Evolutionary conservation across 345 rosid species (phyloP).

Genomic region (Arabidopsis arenosa): DNA sequence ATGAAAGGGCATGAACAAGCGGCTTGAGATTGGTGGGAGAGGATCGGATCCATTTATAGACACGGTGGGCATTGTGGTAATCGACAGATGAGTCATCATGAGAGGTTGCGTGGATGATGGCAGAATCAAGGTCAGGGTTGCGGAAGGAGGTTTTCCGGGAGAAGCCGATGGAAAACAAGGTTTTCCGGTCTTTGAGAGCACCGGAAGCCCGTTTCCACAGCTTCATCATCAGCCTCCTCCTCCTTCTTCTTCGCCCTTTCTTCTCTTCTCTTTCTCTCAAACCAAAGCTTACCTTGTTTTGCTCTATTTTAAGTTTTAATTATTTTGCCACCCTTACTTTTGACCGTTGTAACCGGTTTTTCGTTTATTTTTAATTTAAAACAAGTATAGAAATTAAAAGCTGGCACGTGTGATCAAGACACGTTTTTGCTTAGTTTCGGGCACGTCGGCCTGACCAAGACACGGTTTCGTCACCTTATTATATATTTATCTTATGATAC

Average conservation of each 20-base stretch:
- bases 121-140: slow-evolving; percentile 64
- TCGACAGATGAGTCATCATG: slow-evolving; percentile 67
- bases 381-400: slow-evolving; percentile 27
- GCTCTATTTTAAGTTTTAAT: slow-evolving; percentile 37
- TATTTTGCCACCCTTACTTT: slow-evolving; percentile 28
- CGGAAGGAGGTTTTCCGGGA: slow-evolving; percentile 46
- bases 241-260: neutral
- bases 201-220: slow-evolving; percentile 76
- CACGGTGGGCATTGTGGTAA: slow-evolving; percentile 65
- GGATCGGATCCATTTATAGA: slow-evolving; percentile 67
- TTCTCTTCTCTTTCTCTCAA: slow-evolving; percentile 9
- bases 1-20: slow-evolving; percentile 53
- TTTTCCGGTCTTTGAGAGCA: slow-evolving; percentile 76
- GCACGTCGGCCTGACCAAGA: slow-evolving; percentile 36
- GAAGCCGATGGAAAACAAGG: slow-evolving; percentile 54
- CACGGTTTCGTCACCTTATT: slow-evolving; percentile 26
- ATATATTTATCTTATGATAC: neutral
- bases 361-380: slow-evolving; percentile 32
- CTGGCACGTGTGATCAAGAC: slow-evolving; percentile 35
- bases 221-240: slow-evolving; percentile 52
- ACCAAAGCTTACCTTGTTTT: slow-evolving; percentile 19
- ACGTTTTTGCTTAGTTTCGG: slow-evolving; percentile 32
- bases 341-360: slow-evolving; percentile 40
- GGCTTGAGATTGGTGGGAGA: slow-evolving; percentile 68
- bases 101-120: slow-evolving; percentile 80